These are phyloP conservation scores for Cucumis sativus DNA, from an alignment of 306 rosid genomes.

Conservation along the genomic window Cucumber_9930_V3 NC_026657.2:39997001-39997500, in stretches of 20 bases:
- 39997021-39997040: not conserved
- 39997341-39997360: too few species aligned
- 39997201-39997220: not conserved
- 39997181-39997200: not conserved
- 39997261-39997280: too few species aligned
- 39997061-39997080: not conserved
- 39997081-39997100: not conserved
- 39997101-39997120: not conserved
- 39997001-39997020: not conserved
- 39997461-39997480: too few species aligned
- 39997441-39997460: too few species aligned
- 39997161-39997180: not conserved
- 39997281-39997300: too few species aligned
- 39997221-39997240: not conserved
- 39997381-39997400: too few species aligned
- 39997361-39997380: too few species aligned
- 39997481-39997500: too few species aligned
- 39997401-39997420: too few species aligned
- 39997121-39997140: not conserved
- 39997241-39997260: not conserved
- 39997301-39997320: too few species aligned
- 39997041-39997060: not conserved
- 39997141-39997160: not conserved
- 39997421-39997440: too few species aligned
- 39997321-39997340: too few species aligned